These are phyloP conservation scores for Aspergillus leporis DNA, from an alignment of 495 filamentous ascomycete species.

Conservation along the genomic window DNA sequence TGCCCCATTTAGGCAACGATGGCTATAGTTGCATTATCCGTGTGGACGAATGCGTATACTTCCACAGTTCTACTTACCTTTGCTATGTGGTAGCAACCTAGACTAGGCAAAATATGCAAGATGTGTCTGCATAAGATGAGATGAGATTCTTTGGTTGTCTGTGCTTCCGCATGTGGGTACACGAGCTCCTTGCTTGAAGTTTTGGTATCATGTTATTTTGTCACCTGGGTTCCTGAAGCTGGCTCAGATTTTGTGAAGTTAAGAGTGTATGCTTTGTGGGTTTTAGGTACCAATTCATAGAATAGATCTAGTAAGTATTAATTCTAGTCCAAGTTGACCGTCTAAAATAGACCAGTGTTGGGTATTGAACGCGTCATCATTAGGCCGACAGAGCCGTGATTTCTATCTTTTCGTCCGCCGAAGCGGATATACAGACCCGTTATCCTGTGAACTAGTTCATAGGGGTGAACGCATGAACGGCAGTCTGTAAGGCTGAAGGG, in stretches of 20 bases:
- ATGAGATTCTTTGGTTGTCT: neutral
- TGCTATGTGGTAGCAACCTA: neutral
- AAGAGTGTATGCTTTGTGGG: too few species aligned
- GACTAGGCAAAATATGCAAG: neutral
- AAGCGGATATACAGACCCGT: neutral
- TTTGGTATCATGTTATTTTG: neutral
- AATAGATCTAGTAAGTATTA: too few species aligned
- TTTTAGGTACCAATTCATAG: too few species aligned
- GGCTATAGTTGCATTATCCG: neutral
- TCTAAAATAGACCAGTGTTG: too few species aligned
- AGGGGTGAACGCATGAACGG: neutral
- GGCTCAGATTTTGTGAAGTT: too few species aligned
- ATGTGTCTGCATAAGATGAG: too few species aligned
- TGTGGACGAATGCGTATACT: neutral
- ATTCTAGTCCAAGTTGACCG: too few species aligned
- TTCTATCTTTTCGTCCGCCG: neutral
- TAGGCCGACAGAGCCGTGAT: too few species aligned
- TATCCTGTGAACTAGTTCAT: too few species aligned
- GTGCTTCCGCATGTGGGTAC: neutral
- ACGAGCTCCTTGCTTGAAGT: neutral
- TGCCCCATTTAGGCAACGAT: neutral
- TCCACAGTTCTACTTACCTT: neutral
- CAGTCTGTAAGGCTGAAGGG: neutral
- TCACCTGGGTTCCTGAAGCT: neutral
- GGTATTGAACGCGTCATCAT: too few species aligned